Evolutionary conservation across 108 stramenopile genomes (phyloP), one percentile per base, ranked within the genome.

Genomic region (Nitzschia palea): DNA sequence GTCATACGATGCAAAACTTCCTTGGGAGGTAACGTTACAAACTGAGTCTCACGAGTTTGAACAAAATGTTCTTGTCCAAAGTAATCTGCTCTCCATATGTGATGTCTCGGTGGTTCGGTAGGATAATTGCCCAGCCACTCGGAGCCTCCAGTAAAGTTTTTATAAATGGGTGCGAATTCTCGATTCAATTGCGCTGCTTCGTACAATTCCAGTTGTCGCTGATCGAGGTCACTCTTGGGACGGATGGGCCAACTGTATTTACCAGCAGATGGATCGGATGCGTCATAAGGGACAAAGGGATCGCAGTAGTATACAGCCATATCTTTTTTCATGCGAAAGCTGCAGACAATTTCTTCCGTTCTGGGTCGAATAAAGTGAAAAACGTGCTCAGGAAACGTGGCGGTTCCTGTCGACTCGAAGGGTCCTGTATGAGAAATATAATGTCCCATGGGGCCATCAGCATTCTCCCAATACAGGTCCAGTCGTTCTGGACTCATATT

Each of bases 31-130:
- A 74, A 12, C 12, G 30, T 35, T 5, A 71, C 52, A 63, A 88
- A 92, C 32, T 89, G 87, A 0, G 84, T 86, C 53, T 92, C 87
- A 2, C 28, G 32, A 9, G 83, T 84, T 1, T 58, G 51, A 12
- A 88, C 74, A 2, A 29, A 5, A 37, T 80, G 83, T 27, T 70
- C 57, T 57, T 84, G 83, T 47, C 79, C 79, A 71, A 80, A 78
- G 42, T 80, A 84, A 27, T 80, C 83, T 1, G 83, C 76, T 23
- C 65, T 44, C 76, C 76, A 78, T 34, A 79, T 71, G 23, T 68
- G 33, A 61, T 84, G 71, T 4, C 44, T 68, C 14, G 82, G 82
- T 23, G 52, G 30, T 27, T 59, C 9, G 14, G 44, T 48, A 29
- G 83, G 83, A 53, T 73, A 80, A 25, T 68, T 65, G 23, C 77